These are phyloP conservation scores for Phytophthora multivora DNA, from an alignment of 352 stramenopile genomes.

Conservation along the genomic window DNA sequence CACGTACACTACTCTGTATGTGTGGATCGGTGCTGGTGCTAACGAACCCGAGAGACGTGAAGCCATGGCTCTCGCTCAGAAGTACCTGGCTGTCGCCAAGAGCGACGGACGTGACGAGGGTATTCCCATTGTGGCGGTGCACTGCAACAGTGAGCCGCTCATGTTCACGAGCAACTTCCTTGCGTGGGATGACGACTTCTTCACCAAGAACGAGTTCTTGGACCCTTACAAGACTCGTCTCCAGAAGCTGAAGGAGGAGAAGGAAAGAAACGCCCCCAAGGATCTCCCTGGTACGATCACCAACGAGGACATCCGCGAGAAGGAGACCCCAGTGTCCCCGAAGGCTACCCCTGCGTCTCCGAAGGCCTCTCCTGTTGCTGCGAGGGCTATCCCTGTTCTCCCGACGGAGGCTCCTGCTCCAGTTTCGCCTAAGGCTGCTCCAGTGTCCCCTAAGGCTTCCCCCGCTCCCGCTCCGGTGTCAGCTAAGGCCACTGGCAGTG, in stretches of 20 bases:
- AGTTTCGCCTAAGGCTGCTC: slow-evolving; percentile 20
- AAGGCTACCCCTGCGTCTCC: slow-evolving; percentile 13
- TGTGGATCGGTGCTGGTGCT: slow-evolving; percentile 88
- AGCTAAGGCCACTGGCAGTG: slow-evolving; percentile 36
- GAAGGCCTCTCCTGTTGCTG: slow-evolving; percentile 8
- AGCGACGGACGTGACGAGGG: slow-evolving; percentile 84
- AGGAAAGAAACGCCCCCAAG: slow-evolving; percentile 72
- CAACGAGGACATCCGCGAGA: slow-evolving; percentile 49
- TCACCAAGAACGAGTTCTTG: slow-evolving; percentile 86
- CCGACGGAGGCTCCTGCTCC: slow-evolving; percentile 23
- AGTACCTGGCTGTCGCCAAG: slow-evolving; percentile 75
- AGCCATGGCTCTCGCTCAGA: slow-evolving; percentile 60
- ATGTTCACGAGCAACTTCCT: slow-evolving; percentile 93
- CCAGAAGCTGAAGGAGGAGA: slow-evolving; percentile 76
- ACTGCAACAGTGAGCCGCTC: slow-evolving; percentile 81
- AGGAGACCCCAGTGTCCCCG: slow-evolving; percentile 17
- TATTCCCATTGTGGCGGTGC: slow-evolving; percentile 82
- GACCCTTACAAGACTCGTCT: slow-evolving; percentile 91
- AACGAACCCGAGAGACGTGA: slow-evolving; percentile 81
- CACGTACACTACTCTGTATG: slow-evolving; percentile 88
- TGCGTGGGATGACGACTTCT: slow-evolving; percentile 85
- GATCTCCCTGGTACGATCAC: slow-evolving; percentile 60
- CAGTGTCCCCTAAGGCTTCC: slow-evolving; percentile 13
- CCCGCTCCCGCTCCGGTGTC: slow-evolving; percentile 16
- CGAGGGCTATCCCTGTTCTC: slow-evolving; percentile 27